Percentiles rank a stretch among this genome's conserved stretches.
Evolutionary conservation across 768 basidiomycete species (phyloP).

Genomic region (Leccinum uliginosum): DNA sequence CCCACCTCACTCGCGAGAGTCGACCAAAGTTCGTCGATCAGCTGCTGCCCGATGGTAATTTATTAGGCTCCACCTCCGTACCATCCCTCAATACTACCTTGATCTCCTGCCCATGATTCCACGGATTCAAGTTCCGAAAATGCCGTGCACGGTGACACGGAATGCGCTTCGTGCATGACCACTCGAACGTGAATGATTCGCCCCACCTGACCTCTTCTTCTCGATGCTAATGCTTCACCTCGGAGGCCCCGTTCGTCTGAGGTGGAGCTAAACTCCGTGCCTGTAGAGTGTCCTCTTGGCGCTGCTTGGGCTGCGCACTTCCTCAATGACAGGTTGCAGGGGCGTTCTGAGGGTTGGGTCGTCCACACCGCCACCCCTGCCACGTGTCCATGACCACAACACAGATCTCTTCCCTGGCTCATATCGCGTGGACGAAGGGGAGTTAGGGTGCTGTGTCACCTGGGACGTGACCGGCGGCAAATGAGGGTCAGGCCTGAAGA

Average conservation of each 20-base stretch:
- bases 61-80: slow-evolving; percentile 90
- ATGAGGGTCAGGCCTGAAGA: slow-evolving; percentile 27
- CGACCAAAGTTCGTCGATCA: slow-evolving; percentile 73
- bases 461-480: slow-evolving; percentile 9
- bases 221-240: slow-evolving; percentile 9
- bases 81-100: slow-evolving; percentile 86
- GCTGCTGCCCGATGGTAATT: slow-evolving; percentile 55
- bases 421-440: slow-evolving; percentile 24
- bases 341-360: slow-evolving; percentile 6
- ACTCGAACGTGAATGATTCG: slow-evolving; percentile 75
- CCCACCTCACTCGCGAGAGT: slow-evolving; percentile 26
- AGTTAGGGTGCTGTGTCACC: not conserved
- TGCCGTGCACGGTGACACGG: slow-evolving; percentile 76
- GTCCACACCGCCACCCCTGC: slow-evolving; percentile 13
- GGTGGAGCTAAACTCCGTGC: not conserved
- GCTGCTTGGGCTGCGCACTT: slow-evolving; percentile 1
- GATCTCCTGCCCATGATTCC: slow-evolving; percentile 83
- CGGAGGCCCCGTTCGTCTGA: not conserved
- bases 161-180: slow-evolving; percentile 67
- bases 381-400: slow-evolving; percentile 26
- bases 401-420: slow-evolving; percentile 41
- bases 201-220: slow-evolving; percentile 50
- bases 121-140: slow-evolving; percentile 84
- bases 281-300: slow-evolving; percentile 14
- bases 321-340: slow-evolving; percentile 24